Percentiles rank a stretch among this genome's conserved stretches.
phyloP scores from a whole-genome alignment of 2,329 filamentous ascomycete genomes.

The Arthrobotrys sinensis region DNA sequence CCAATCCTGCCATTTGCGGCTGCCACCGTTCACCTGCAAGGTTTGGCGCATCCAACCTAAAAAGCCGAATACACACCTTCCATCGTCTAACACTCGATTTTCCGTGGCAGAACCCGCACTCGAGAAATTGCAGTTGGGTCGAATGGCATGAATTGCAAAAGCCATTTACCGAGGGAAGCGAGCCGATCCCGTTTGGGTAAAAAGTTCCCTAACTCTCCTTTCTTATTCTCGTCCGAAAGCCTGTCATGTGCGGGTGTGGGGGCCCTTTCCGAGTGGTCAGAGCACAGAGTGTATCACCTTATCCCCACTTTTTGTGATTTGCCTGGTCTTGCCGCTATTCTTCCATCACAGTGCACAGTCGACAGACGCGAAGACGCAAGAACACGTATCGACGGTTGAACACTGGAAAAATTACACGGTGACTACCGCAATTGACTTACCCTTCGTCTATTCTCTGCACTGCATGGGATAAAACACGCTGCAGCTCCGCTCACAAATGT shows the following conservation, averaged over 20 bases:
- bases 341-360: conserved; percentile 33
- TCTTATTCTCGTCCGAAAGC: conserved; percentile 49
- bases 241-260: conserved; percentile 58
- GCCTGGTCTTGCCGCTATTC: conserved; percentile 37
- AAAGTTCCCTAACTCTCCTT: conserved; percentile 19
- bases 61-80: conserved; percentile 3
- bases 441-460: conserved; percentile 22
- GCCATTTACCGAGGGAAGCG: conserved; percentile 52
- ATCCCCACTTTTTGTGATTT: conserved; percentile 36
- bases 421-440: conserved; percentile 39
- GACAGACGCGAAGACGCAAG: conserved; percentile 57
- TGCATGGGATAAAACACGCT: conserved; percentile 17
- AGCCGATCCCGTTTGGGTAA: conserved; percentile 40
- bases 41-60: conserved; percentile 15
- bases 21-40: not conserved
- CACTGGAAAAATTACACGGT: conserved; percentile 5
- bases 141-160: conserved; percentile 40
- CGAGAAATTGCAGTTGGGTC: conserved; percentile 25
- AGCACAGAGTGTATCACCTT: conserved; percentile 45
- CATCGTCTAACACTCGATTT: conserved; percentile 27
- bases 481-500: conserved; percentile 8
- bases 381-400: conserved; percentile 40
- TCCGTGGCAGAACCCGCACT: conserved; percentile 13
- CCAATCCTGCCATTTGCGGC: conserved; percentile 21
- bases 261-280: conserved; percentile 59